Evolutionary conservation across 1,139 yeast genomes (phyloP), one percentile per base, ranked within the genome.

Genomic region (Yamadazyma atlantica): DNA sequence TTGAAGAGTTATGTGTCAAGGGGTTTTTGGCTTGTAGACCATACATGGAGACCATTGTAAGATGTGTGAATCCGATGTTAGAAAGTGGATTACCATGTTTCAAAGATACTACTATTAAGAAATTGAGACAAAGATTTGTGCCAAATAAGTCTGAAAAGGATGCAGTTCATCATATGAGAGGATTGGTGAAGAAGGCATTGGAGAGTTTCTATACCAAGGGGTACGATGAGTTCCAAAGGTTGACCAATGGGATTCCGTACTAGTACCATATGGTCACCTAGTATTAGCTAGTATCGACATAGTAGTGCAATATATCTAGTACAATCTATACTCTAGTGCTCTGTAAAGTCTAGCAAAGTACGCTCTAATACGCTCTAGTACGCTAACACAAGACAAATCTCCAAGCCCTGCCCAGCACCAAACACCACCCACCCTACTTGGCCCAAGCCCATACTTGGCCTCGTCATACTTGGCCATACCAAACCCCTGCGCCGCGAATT

Each of bases 41-140:
- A 11, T 85, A 88, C 54, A 85, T 87, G 77, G 95, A 89, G 50
- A 76, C 85, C 15, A 87, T 94, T 47, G 80, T 90, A 39, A 80
- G 88, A 44, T 80, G 92, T 60, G 96, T 92, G 14, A 71, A 73
- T 31, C 97, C 97, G 4, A 94, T 94, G 98, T 70, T 92, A 50
- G 96, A 85, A 39, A 85, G 95, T 58, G 97, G 97, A 2, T 74
- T 92, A 55, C 98, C 98, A 6, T 92, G 98, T 60, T 92, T 92
- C 74, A 92, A 90, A 61, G 82, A 78, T 13, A 75, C 84, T 36
- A 87, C 97, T 0, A 86, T 92, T 42, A 83, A 79, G 59, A 84
- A 83, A 52, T 70, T 94, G 55, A 71, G 87, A 39, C 69, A 69
- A 32, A 71, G 99, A 49, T 92, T 94, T 67, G 96, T 78, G 27